A percentile compares a stretch with the other conserved stretches of the same genome.
Evolutionary conservation across 257 asterid species (phyloP).

Genomic region (Gynochthodes officinalis): DNA sequence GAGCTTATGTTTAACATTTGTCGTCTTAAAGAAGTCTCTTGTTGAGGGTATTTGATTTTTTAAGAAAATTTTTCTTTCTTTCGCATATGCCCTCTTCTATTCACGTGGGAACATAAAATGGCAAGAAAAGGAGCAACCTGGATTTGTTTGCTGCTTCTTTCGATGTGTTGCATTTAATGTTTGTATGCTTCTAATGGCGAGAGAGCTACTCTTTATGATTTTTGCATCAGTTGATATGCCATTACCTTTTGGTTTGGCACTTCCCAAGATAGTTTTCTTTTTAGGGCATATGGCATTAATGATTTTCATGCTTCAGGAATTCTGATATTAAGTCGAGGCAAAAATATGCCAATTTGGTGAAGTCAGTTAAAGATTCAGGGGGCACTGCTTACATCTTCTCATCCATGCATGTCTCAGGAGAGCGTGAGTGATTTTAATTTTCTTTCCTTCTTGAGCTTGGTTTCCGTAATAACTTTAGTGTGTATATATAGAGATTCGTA

Average conservation of each 20-base stretch:
- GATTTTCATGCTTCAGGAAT: slow-evolving; percentile 44
- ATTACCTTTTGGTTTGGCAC: not conserved
- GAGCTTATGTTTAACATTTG: not conserved
- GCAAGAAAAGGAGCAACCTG: not conserved
- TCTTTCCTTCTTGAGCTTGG: not conserved
- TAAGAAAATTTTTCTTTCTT: too few species aligned
- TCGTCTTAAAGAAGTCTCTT: not conserved
- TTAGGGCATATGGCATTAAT: not conserved
- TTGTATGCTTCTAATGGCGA: not conserved
- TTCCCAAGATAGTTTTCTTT: not conserved
- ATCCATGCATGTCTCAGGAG: slow-evolving; percentile 97
- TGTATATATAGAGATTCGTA: not conserved
- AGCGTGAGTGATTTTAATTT: slow-evolving; percentile 59
- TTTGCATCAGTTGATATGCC: not conserved
- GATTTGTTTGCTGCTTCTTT: not conserved
- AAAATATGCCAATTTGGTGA: slow-evolving; percentile 69
- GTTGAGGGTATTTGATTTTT: not conserved
- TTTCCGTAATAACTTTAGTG: not conserved
- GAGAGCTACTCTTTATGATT: not conserved
- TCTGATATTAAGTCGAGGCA: slow-evolving; percentile 67
- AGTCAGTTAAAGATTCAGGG: slow-evolving; percentile 76
- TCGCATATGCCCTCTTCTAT: too few species aligned
- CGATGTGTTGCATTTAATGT: not conserved
- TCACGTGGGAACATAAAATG: not conserved
- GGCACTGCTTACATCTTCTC: slow-evolving; percentile 85